These are phyloP conservation scores for Annona squamosa DNA, from an alignment of 164 flowering plant genomes.

Conservation along the genomic window DNA sequence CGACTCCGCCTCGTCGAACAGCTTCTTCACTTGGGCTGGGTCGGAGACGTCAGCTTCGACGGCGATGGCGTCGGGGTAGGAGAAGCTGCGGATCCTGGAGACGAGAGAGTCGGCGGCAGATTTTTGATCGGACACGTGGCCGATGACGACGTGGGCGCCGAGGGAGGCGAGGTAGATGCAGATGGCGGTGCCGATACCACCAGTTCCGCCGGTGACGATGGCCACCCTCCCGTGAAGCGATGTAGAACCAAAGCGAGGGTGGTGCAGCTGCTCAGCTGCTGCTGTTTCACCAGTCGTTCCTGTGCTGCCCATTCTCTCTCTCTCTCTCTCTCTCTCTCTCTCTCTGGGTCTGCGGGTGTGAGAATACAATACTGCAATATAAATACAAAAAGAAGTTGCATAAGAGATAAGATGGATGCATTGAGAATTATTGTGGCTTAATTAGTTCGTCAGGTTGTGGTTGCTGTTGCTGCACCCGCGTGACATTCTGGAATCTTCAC, in stretches of 20 bases:
- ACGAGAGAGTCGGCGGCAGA: slow-evolving; percentile 23
- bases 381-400: too few species aligned
- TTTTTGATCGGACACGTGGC: slow-evolving; percentile 29
- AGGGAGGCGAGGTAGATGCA: slow-evolving; percentile 40
- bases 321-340: slow-evolving; percentile 1
- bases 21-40: slow-evolving; percentile 36
- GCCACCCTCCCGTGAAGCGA: slow-evolving; percentile 41
- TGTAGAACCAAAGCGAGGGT: not conserved
- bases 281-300: not conserved
- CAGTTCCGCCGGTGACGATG: slow-evolving; percentile 52
- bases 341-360: not conserved
- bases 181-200: slow-evolving; percentile 46
- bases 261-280: too few species aligned
- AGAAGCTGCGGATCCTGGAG: slow-evolving; percentile 5
- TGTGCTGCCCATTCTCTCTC: not conserved
- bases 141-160: slow-evolving; percentile 45
- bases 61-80: slow-evolving; percentile 31
- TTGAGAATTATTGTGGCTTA: too few species aligned
- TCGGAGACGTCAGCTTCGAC: slow-evolving; percentile 54
- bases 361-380: too few species aligned
- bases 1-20: slow-evolving; percentile 47
- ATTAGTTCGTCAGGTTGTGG: too few species aligned
- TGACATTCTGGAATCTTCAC: too few species aligned
- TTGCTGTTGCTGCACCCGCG: too few species aligned
- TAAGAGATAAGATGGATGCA: too few species aligned